Conservation (phyloP, 176 grass and related monocot species). For the Zea mays region DNA sequence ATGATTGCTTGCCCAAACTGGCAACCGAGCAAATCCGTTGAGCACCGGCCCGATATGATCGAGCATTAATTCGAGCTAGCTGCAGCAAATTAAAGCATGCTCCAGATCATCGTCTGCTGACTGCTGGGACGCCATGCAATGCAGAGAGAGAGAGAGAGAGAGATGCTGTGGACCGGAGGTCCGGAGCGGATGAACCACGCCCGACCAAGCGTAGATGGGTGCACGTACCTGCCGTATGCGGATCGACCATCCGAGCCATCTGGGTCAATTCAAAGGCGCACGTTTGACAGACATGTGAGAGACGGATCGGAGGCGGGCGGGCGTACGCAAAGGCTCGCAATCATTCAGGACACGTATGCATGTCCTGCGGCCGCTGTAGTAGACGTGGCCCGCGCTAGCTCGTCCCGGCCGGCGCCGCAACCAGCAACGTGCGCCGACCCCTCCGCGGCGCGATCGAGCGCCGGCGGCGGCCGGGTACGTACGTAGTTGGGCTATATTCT, state of each 20-base stretch:
- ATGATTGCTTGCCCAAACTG: too few relatives aligned
- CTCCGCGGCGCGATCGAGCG: too few relatives aligned
- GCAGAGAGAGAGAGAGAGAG: too few relatives aligned
- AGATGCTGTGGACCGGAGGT: too few relatives aligned
- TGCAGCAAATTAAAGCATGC: not conserved
- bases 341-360: constrained; percentile 50
- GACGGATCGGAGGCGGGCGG: not conserved
- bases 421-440: not conserved
- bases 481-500: too few relatives aligned
- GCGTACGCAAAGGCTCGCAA: constrained; percentile 3
- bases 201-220: too few relatives aligned
- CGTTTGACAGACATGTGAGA: not conserved
- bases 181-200: too few relatives aligned
- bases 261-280: constrained; percentile 1
- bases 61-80: too few relatives aligned
- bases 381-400: constrained; percentile 28
- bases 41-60: too few relatives aligned
- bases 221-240: not conserved
- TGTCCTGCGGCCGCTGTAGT: constrained; percentile 17
- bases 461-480: not conserved
- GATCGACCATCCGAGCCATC: not conserved
- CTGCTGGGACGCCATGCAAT: too few relatives aligned
- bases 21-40: too few relatives aligned
- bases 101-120: not conserved
- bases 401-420: constrained; percentile 26